Base-by-base conservation (phyloP, 176 grass and related monocot genomes). In the Hyparrhenia diplandra region DNA sequence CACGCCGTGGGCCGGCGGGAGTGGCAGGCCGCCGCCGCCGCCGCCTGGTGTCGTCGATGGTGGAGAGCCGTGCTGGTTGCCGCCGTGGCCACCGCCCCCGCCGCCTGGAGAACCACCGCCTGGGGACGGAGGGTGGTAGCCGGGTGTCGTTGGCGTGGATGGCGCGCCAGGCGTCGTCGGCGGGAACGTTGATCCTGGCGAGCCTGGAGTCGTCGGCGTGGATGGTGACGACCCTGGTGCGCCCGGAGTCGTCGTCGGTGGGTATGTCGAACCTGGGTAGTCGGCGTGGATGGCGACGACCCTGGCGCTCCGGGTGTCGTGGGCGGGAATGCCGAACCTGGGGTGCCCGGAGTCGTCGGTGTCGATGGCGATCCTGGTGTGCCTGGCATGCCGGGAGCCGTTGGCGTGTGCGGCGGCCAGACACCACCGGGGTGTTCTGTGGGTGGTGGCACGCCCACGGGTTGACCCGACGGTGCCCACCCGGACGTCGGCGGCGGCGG, bases 361-460 rank as follows among this genome's bases (percentile, higher is more conserved):
- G 82, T 3, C 37, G 8, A 75, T 5, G 64, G 3, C 32, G 64
- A 67, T 1, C 64, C 62, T 18, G 62, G 62, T 0, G 63, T 6
- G 63, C 63, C 63, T 0, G 84, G 84, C 0, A 66, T 59, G 27
- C 75, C 64, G 8, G 82, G 64, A 45, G 72, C 18, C 9, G 79
- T 37, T 23, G 89, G 85, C 23, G 84, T 6, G 13, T 13, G 46
- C 16, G 83, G 87, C n/a, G 90, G 79, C 79, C 80, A n/a, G 36
- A 75, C 81, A 77, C 75, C 83, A 27, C 84, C 74, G 4, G 78
- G 78, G 18, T 43, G 79, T 43, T 87, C 80, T 2, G 78, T 21
- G 40, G 87, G 86, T 1, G 86, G 84, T 9, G 88, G 54, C 1
- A 58, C 36, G 4, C 64, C 29, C 12, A 25, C 32, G 18, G 84